phyloP scores from a whole-genome alignment of 2,329 filamentous ascomycete genomes.

The Ophiostoma ips region DNA sequence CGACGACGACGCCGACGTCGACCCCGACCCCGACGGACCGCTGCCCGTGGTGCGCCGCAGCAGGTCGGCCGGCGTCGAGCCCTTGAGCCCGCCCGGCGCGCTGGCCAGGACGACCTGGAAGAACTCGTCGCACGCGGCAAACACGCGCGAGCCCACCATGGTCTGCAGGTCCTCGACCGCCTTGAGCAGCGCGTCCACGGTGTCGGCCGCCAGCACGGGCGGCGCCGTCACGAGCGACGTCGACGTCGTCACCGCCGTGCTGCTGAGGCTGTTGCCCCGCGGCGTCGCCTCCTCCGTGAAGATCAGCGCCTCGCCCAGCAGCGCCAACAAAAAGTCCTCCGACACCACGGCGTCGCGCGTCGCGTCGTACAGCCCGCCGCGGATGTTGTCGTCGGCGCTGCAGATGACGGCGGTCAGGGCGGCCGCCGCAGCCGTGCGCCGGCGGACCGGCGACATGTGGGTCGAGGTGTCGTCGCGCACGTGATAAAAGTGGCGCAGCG shows the following conservation, averaged over 20 bases:
- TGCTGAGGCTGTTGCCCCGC: not conserved
- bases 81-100: constrained; percentile 40
- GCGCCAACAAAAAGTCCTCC: constrained; percentile 70
- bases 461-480: constrained; percentile 47
- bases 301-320: constrained; percentile 71
- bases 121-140: constrained; percentile 62
- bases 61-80: constrained; percentile 50
- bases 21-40: not conserved
- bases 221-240: constrained; percentile 13
- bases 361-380: constrained; percentile 76
- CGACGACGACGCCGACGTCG: constrained; percentile 27
- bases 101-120: constrained; percentile 62
- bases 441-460: constrained; percentile 40
- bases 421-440: constrained; percentile 56
- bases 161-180: constrained; percentile 70
- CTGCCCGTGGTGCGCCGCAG: constrained; percentile 39
- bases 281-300: constrained; percentile 44
- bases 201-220: constrained; percentile 42
- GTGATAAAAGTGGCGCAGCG: constrained; percentile 78
- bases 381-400: constrained; percentile 79
- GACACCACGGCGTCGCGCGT: constrained; percentile 70
- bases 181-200: constrained; percentile 63
- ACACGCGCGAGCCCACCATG: constrained; percentile 54
- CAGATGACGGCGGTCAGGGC: constrained; percentile 72
- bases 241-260: not conserved